Evolutionary conservation across 352 stramenopile genomes (phyloP).

Genomic region (Hyaloperonospora arabidopsidis): DNA sequence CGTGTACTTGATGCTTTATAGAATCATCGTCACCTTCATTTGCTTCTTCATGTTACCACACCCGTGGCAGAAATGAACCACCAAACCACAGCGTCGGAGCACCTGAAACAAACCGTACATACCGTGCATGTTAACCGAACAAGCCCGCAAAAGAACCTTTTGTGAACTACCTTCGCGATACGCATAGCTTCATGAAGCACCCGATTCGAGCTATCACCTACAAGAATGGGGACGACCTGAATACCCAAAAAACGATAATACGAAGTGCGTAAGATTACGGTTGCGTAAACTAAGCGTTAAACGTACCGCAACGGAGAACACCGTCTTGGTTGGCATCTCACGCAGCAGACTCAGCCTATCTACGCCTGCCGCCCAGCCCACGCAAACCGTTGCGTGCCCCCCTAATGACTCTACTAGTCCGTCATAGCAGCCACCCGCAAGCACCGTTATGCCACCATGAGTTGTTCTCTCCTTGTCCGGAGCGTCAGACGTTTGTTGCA

Average conservation of each 20-base stretch:
- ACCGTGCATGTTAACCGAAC: constrained; percentile 4
- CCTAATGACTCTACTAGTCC: constrained; percentile 59
- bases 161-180: constrained; percentile 37
- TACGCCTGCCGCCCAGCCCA: constrained; percentile 82
- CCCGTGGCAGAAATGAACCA: constrained; percentile 79
- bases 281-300: background rate
- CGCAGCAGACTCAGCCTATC: constrained; percentile 66
- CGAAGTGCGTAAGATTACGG: too few relatives aligned
- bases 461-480: constrained; percentile 11
- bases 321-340: constrained; percentile 16
- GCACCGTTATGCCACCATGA: constrained; percentile 57
- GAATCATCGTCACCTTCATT: constrained; percentile 56
- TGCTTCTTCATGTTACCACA: constrained; percentile 81
- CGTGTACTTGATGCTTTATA: background rate
- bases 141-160: background rate
- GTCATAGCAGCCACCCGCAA: constrained; percentile 82
- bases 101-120: constrained; percentile 16
- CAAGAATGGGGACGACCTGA: constrained; percentile 65
- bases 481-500: constrained; percentile 22
- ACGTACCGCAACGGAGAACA: constrained; percentile 45
- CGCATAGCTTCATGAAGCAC: constrained; percentile 61
- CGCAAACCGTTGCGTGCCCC: constrained; percentile 50
- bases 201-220: constrained; percentile 31
- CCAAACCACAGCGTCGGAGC: constrained; percentile 50
- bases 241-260: background rate